Evolutionary conservation across 2,329 filamentous ascomycete species (phyloP), one percentile per base, ranked within the genome.

Genomic region (Colletotrichum theobromicola): DNA sequence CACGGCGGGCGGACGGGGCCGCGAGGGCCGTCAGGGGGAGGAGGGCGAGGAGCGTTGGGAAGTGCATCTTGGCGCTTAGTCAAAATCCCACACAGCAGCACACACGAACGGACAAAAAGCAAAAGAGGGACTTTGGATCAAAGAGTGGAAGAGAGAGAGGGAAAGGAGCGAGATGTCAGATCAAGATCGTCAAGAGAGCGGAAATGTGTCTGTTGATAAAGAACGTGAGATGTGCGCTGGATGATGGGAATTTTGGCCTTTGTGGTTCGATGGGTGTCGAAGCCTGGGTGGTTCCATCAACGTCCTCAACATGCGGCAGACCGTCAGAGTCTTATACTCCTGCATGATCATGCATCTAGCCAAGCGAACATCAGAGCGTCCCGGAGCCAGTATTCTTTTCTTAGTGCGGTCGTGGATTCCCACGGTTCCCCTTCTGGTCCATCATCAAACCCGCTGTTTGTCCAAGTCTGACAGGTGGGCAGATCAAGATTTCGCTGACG

Each of bases 1-100:
- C 76, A 37, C 83, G 83, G 74, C 79, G 80, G 7, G 70, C 69
- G 37, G 73, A 74, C 35, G 73, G 73, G 24, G 70, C 73, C 42
- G 70, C 73, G 24, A 70, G 53, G 37, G 61, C 70, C 18, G 63
- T 32, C 26, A 74, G 58, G 30, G 70, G 73, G 18, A 75, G 61
- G 32, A 75, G 70, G 32, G 73, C 64, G 58, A 75, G 70, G 24
- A 75, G 28, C 18, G 65, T 75, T 13, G 60, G 24, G 64, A 63
- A 71, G 64, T 74, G 73, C 73, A 75, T 75, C 16, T 75, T 60
- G n/a, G 9, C 34, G 21, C 3, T 37, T 53, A 18, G 60, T 37
- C 21, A 37, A 62, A 16, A 8, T n/a, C 4, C 28, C 15, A 63
- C 53, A 30, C 35, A 18, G 18, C 37, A 53, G 18, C 37, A 53